Evolutionary conservation across 1,284 basidiomycete species (phyloP), one percentile per base, ranked within the genome.

Genomic region (Erythrobasidium hasegawianum): DNA sequence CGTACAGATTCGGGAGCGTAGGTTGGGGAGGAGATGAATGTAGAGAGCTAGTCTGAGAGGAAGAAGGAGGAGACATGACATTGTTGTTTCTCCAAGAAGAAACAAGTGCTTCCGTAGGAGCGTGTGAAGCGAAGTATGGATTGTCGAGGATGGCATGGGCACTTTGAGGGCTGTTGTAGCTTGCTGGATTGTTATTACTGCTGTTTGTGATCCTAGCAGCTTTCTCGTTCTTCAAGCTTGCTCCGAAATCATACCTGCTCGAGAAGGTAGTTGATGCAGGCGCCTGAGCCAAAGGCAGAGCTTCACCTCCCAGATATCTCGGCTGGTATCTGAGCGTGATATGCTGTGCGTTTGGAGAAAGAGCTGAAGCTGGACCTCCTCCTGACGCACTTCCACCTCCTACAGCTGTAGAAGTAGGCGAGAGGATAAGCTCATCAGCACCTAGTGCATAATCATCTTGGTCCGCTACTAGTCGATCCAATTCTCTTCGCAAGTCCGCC

Each of bases 191-290:
- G 11, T n/a, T n/a, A n/a, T n/a, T n/a, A n/a, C 29, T 2, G 29
- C 27, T 29, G 27, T 45, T 26, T 16, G 18, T 18, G 20, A 13
- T 20, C 27, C 40, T 66, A 11, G 38, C 26, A 14, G 41, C n/a
- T n/a, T 71, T 69, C 1, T 75, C 74, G 58, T 76, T 76, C 71
- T 81, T 80, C 64, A 83, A 76, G 10, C 80, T 79, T 8, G 78
- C 74, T 40, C 79, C 79, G 73, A 83, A 83, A 73, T 83, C 81
- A 75, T 83, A 83, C 55, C 78, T 71, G 27, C 73, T 76, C n/a
- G 76, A 75, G 57, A 76, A 73, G 13, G 74, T 73, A 49, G 73
- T 75, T 24, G 66, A 67, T 11, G 73, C 73, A 33, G 75, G 71
- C 41, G 73, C 62, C 40, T 65, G 62, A 26, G 62, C 62, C 16